Evolutionary conservation across 768 basidiomycete species (phyloP).

Genomic region (Holtermannia corniformis): DNA sequence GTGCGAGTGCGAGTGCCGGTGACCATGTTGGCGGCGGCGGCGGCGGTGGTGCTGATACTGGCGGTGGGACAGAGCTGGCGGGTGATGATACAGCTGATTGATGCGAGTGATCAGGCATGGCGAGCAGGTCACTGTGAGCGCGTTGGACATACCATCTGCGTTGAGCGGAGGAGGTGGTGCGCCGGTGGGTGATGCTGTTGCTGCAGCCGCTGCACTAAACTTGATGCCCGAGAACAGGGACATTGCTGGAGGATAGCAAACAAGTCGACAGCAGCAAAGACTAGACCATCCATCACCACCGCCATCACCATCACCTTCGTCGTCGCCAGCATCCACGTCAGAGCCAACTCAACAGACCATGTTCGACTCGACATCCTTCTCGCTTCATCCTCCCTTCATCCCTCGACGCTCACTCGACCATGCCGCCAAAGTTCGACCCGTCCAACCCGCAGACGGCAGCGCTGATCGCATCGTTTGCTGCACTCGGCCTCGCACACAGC

Average conservation of each 20-base stretch:
- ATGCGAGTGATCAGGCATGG: not conserved
- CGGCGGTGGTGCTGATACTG: not conserved
- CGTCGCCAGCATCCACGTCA: no score
- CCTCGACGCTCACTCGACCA: no score
- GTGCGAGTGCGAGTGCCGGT: not conserved
- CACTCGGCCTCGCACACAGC: constrained; percentile 62
- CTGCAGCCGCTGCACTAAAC: constrained; percentile 10
- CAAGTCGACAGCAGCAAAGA: no score
- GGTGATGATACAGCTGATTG: not conserved
- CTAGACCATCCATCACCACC: no score
- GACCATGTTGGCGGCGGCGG: not conserved
- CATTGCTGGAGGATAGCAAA: no score
- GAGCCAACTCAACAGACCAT: no score
- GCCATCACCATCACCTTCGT: no score
- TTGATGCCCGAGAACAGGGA: constrained; percentile 38
- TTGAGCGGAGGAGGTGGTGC: not conserved
- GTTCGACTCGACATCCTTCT: constrained; percentile 1
- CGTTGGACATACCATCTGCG: not conserved
- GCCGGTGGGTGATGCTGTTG: not conserved
- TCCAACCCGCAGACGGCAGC: constrained; percentile 43
- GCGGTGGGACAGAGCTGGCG: not conserved
- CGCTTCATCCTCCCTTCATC: not conserved
- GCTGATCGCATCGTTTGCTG: constrained; percentile 55
- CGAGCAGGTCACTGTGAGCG: not conserved
- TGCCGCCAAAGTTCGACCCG: constrained; percentile 44